Base-by-base conservation (phyloP, 441 rosid species). In the Arabidopsis hybrid region DNA sequence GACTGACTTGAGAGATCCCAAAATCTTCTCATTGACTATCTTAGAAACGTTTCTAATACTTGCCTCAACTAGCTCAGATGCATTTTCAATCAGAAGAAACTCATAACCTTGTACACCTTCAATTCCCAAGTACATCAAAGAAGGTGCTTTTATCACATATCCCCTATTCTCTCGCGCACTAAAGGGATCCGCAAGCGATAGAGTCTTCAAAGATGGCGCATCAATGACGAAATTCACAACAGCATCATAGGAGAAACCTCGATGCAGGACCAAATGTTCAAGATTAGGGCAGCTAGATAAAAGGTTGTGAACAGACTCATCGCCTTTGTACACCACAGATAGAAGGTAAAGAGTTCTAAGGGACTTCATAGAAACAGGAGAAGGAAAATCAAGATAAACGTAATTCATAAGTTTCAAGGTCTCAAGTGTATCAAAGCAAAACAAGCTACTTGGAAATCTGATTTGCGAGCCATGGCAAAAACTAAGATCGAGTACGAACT, bases 211-310 rank as follows among this genome's bases (percentile, higher is more conserved):
- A 10, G 47, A 69, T 3, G 47, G 65, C 0, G 8, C 35, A 10
- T 0, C 59, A 21, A 60, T 71, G 39, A 1, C 10, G 39, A 58
- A 47, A 21, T 7, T 8, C 10, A 0, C 1, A 3, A 8, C 29
- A 8, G 0, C 0, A 49, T 49, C 21, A 8, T 16, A 0, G 1
- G 2, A 3, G 6, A 1, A 1, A 56, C 7, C 4, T 18, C 55
- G 63, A 68, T 8, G 6, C 16, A 71, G 0, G 11, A 47, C 29
- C 49, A 70, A 36, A 36, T 47, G 2, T 47, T 70, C 74, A 60
- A 70, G 74, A 60, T 14, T 26, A 60, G 40, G 67, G 39, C 60
- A 49, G 39, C 74, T 12, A 8, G 67, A n/a, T 5, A 60, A 36
- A 40, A 71, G 34, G 16, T 69, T 69, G 17, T 16, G 31, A 46